Conservation (phyloP, 1,139 yeast species). For the Geotrichum carabidarum region DNA sequence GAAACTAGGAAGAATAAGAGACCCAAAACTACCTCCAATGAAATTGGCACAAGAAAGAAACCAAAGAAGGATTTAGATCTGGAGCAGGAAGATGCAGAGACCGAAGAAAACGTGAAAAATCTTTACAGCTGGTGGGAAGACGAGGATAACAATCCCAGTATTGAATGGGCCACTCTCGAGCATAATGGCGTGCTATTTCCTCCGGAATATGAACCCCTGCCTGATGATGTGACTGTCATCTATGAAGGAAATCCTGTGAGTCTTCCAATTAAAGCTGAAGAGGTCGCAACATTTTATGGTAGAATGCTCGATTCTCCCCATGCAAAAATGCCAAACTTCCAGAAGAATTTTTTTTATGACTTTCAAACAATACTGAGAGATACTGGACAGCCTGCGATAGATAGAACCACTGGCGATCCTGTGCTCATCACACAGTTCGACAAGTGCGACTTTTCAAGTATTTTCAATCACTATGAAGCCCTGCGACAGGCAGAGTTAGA, state of each 20-base stretch:
- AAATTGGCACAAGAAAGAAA: slow-evolving; percentile 16
- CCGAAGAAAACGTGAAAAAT: slow-evolving; percentile 58
- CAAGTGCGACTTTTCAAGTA: slow-evolving; percentile 73
- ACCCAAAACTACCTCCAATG: slow-evolving; percentile 11
- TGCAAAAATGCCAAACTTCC: slow-evolving; percentile 80
- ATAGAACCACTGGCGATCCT: slow-evolving; percentile 33
- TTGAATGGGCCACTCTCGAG: slow-evolving; percentile 80
- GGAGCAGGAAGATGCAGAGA: slow-evolving; percentile 54
- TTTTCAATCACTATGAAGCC: slow-evolving; percentile 66
- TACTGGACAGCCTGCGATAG: slow-evolving; percentile 53
- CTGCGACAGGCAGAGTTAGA: slow-evolving; percentile 68
- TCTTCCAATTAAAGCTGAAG: slow-evolving; percentile 80
- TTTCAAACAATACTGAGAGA: slow-evolving; percentile 65
- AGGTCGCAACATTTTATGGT: slow-evolving; percentile 92
- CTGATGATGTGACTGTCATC: slow-evolving; percentile 66
- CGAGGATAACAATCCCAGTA: slow-evolving; percentile 63
- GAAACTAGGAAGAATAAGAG: slow-evolving; percentile 7
- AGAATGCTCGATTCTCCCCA: slow-evolving; percentile 87
- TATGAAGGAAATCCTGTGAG: slow-evolving; percentile 72
- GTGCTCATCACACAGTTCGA: slow-evolving; percentile 55
- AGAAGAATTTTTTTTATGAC: slow-evolving; percentile 79
- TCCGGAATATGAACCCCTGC: slow-evolving; percentile 83
- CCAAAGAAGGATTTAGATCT: slow-evolving; percentile 29
- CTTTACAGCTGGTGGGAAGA: slow-evolving; percentile 85
- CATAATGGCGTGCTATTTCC: slow-evolving; percentile 93